Percentiles rank a stretch among this genome's conserved stretches.
These are phyloP conservation scores for Porodaedalea pini DNA, from an alignment of 1,284 basidiomycete species.

Conservation along the genomic window DNA sequence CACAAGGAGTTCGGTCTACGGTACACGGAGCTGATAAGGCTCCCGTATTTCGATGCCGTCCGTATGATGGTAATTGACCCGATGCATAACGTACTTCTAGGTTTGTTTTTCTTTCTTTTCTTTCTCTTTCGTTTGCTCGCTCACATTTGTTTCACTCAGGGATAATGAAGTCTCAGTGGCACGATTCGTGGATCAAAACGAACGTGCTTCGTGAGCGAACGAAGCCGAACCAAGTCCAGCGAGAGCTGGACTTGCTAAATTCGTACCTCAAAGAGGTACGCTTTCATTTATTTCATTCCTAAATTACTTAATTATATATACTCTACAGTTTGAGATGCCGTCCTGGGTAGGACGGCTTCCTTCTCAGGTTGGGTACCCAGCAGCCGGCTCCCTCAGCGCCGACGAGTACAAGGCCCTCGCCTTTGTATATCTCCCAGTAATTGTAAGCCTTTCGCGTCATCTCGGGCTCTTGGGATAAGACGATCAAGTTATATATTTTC, in stretches of 20 bases:
- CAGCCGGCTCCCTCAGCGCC: constrained; percentile 7
- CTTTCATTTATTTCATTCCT: neutral
- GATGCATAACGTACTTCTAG: constrained; percentile 22
- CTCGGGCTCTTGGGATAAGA: neutral
- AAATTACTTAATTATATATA: neutral
- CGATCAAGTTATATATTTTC: neutral
- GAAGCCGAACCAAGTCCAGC: neutral
- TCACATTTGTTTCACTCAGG: constrained; percentile 1
- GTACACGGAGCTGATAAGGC: constrained; percentile 9
- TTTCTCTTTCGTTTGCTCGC: neutral
- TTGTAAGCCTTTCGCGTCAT: constrained; percentile 3
- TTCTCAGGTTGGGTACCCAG: constrained; percentile 8
- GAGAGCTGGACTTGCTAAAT: neutral
- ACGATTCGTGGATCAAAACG: constrained; percentile 7
- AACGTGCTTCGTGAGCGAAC: constrained; percentile 8
- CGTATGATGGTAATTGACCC: constrained; percentile 19
- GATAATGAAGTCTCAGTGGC: constrained; percentile 17
- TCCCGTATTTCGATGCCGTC: constrained; percentile 22
- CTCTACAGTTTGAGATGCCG: constrained; percentile 17
- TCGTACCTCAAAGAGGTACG: neutral
- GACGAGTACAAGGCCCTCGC: constrained; percentile 13
- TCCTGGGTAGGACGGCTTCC: constrained; percentile 9
- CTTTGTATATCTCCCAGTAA: neutral
- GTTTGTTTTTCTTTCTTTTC: neutral
- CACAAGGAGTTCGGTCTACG: constrained; percentile 8